Percentiles rank a stretch among this genome's conserved stretches.
These are phyloP conservation scores for Uromyces viciae-fabae DNA, from an alignment of 1,284 basidiomycete species.

Conservation along the genomic window DNA sequence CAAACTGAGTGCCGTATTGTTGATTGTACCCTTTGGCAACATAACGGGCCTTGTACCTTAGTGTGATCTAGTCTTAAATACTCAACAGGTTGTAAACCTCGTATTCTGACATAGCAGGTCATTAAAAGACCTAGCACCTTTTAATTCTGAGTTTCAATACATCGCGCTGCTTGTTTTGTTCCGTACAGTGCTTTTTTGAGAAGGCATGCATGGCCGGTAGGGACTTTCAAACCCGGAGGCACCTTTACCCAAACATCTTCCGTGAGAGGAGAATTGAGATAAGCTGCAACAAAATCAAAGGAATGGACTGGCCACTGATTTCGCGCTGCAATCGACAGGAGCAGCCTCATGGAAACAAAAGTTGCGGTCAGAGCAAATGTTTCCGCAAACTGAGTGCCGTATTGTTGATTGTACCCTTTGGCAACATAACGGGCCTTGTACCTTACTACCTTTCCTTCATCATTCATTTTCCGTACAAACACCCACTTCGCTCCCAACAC, in stretches of 20 bases:
- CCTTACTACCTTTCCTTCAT: neutral
- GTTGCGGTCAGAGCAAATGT: conserved; percentile 27
- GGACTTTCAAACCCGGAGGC: neutral
- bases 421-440: conserved; percentile 7
- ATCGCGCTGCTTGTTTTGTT: no score
- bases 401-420: conserved; percentile 9
- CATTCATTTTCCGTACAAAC: neutral
- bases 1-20: no score
- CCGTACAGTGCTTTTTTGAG: no score
- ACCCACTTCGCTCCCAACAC: neutral
- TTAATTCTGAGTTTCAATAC: no score
- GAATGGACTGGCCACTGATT: neutral
- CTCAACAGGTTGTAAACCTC: no score
- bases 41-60: no score
- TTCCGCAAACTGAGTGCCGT: neutral
- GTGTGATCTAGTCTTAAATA: no score
- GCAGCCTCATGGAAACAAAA: neutral
- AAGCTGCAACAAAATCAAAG: conserved; percentile 31
- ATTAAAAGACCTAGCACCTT: no score
- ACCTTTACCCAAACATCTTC: neutral
- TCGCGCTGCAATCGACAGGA: neutral
- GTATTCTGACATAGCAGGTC: no score
- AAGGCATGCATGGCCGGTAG: no score
- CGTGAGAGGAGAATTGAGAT: neutral
- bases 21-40: no score